Evolutionary conservation across 192 early-diverging fungal species (phyloP).

Genomic region (Diversispora epigaea): DNA sequence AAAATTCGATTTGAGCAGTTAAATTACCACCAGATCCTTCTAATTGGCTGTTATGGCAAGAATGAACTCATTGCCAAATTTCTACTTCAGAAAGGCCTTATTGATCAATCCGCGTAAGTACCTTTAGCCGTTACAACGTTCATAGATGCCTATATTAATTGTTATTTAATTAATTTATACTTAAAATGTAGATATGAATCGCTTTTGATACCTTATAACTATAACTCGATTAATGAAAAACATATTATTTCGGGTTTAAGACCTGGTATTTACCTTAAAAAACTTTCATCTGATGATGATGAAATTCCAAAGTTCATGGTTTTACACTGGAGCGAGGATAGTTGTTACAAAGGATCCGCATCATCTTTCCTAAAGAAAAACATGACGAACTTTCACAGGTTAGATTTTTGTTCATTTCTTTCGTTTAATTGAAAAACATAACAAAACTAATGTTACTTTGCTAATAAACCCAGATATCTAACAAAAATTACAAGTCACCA

Average conservation of each 20-base stretch:
- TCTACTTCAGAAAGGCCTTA: conserved; percentile 7
- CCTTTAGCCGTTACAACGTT: not conserved
- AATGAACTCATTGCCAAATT: conserved; percentile 26
- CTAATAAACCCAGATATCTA: conserved; percentile 13
- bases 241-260: not conserved
- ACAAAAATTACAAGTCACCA: conserved; percentile 27
- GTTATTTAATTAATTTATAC: not conserved
- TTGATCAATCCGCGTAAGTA: conserved; percentile 17
- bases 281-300: not conserved
- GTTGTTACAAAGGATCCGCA: conserved; percentile 27
- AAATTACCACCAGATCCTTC: not conserved
- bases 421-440: not conserved
- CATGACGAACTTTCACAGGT: conserved; percentile 34
- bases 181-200: conserved; percentile 10
- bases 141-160: not conserved
- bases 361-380: conserved; percentile 31
- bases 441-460: not conserved
- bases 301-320: conserved; percentile 11
- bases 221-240: not conserved
- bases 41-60: conserved; percentile 22
- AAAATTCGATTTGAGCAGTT: conserved; percentile 24
- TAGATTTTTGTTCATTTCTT: not conserved
- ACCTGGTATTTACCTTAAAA: conserved; percentile 25
- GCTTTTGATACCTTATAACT: not conserved
- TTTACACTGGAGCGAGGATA: conserved; percentile 28